A percentile compares a stretch with the other conserved stretches of the same genome.
These are phyloP conservation scores for Emergomyces africanus DNA, from an alignment of 2,329 filamentous ascomycete species.

Conservation along the genomic window DNA sequence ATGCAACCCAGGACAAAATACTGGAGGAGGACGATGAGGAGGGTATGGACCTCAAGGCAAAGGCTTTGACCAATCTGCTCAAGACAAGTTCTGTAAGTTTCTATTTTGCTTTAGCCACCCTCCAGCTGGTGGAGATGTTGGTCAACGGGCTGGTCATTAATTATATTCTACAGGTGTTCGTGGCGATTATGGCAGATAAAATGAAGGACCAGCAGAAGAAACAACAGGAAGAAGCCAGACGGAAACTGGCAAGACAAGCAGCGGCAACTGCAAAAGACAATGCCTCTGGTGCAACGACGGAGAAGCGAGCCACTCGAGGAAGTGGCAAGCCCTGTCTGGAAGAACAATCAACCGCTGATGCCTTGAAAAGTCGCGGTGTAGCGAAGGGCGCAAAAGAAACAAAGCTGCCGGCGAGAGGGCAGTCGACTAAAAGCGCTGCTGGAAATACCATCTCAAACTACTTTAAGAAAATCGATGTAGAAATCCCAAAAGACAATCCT, in stretches of 20 bases:
- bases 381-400: slow-evolving; percentile 5
- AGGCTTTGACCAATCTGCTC: slow-evolving; percentile 32
- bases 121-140: neutral
- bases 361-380: neutral
- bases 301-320: slow-evolving; percentile 23
- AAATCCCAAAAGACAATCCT: slow-evolving; percentile 39
- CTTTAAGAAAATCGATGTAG: slow-evolving; percentile 47
- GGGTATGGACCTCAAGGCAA: slow-evolving; percentile 32
- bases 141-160: neutral
- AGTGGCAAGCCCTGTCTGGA: slow-evolving; percentile 14
- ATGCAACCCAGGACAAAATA: slow-evolving; percentile 7
- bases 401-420: slow-evolving; percentile 16
- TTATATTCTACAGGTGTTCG: slow-evolving; percentile 26
- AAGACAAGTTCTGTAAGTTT: slow-evolving; percentile 32
- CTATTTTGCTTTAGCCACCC: slow-evolving; percentile 4
- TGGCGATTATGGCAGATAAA: slow-evolving; percentile 37
- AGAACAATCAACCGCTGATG: slow-evolving; percentile 10
- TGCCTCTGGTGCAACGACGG: slow-evolving; percentile 7
- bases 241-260: slow-evolving; percentile 24
- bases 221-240: slow-evolving; percentile 31
- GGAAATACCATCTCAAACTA: slow-evolving; percentile 43
- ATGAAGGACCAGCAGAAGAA: slow-evolving; percentile 33
- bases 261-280: slow-evolving; percentile 18
- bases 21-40: slow-evolving; percentile 20
- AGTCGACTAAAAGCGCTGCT: slow-evolving; percentile 18